Conservation (phyloP, 441 rosid genomes). For the Syzygium syzygioides region DNA sequence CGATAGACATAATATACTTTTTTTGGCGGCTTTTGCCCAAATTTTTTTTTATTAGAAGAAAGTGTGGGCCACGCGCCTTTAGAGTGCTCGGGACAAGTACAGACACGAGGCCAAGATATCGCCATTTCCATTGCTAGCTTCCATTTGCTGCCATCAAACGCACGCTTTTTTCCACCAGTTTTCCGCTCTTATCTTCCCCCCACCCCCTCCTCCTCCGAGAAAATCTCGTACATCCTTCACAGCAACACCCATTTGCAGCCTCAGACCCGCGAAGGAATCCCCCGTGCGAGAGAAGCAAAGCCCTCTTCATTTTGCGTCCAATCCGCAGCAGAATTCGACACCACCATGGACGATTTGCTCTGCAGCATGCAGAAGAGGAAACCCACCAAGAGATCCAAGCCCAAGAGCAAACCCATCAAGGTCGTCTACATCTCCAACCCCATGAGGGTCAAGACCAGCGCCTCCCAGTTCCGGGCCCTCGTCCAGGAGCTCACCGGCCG, state of each 20-base stretch:
- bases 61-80: not conserved
- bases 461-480: constrained; percentile 43
- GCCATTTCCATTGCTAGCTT: not conserved
- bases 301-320: not conserved
- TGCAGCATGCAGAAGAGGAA: not conserved
- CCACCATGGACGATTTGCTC: not conserved
- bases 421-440: constrained; percentile 69
- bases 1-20: too few species aligned
- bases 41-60: not conserved
- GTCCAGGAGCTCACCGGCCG: constrained; percentile 64
- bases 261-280: not conserved
- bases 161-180: not conserved
- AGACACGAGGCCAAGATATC: not conserved
- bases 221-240: not conserved
- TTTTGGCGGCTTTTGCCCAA: too few species aligned
- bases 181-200: not conserved
- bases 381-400: constrained; percentile 14
- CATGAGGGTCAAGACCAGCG: constrained; percentile 37
- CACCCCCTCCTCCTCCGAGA: not conserved
- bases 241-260: not conserved
- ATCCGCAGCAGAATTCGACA: not conserved
- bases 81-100: not conserved
- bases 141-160: not conserved
- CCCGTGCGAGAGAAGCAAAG: not conserved
- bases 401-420: constrained; percentile 31